Base-by-base conservation (phyloP, 192 early-diverging fungal genomes). In the Piromyces sp. region DNA sequence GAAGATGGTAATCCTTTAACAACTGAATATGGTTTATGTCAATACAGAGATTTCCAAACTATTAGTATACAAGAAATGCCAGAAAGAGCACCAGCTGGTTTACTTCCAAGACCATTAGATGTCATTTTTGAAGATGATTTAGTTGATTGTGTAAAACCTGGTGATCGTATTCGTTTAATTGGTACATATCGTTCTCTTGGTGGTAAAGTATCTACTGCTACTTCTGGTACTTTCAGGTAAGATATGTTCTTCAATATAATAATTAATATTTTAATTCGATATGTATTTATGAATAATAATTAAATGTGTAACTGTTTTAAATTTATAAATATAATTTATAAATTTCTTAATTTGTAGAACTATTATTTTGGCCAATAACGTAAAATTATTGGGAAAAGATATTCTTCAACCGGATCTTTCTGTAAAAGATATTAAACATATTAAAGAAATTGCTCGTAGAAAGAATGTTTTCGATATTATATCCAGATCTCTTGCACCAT, bases 1-100 rank as follows among this genome's bases (percentile, higher is more conserved):
- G 95, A 96, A 30, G 90, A 94, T 83, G 96, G 96, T 11, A 95
- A 99, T 84, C 89, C 94, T 14, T 87, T 99, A 58, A 93, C 92
- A 2, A 98, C 97, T 2, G 96, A 98, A 85, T 99, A 93, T 85
- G 98, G 98, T 17, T 91, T 89, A 83, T 95, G 92, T 38, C 88
- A 91, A 16, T 99, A 97, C 86, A 87, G 94, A 36, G 96, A 98
- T 86, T 94, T 94, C 85, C 98, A 99, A 86, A 94, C 91, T 14
- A 92, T 98, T 79, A 94, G 92, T 37, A 90, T 99, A 78, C 98
- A 99, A 86, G 98, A 99, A 88, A 99, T 99, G 97, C 98, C 98
- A 0, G 98, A 99, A 86, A 92, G 97, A 29, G 94, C 97, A 13
- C 96, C 96, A 22, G 93, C 95, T 11, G 97, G 98, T 29, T 93